Evolutionary conservation across 2,329 filamentous ascomycete genomes (phyloP).

Genomic region (Stylonectria norvegica): DNA sequence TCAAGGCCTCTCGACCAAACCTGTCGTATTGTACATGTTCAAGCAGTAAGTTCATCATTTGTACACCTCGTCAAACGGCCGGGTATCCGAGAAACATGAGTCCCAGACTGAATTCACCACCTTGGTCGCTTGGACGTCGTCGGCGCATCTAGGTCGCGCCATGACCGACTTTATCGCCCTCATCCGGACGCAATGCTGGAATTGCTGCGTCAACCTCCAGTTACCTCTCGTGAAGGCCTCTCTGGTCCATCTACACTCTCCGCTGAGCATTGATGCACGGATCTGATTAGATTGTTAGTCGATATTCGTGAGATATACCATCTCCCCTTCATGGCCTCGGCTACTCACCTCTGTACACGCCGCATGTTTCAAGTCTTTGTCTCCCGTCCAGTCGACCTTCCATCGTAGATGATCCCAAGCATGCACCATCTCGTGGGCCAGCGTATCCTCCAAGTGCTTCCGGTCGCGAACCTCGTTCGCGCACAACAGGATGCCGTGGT

Average conservation of each 20-base stretch:
- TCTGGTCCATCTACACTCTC: conserved; percentile 86
- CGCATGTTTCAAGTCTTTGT: conserved; percentile 76
- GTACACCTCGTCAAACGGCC: conserved; percentile 97
- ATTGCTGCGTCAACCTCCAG: conserved; percentile 85
- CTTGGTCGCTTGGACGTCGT: conserved; percentile 80
- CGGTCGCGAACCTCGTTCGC: conserved; percentile 82
- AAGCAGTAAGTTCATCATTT: conserved; percentile 46
- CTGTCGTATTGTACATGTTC: conserved; percentile 24
- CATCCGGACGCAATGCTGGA: conserved; percentile 85
- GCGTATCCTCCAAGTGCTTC: conserved; percentile 84
- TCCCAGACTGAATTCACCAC: conserved; percentile 99
- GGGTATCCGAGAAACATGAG: conserved; percentile 89
- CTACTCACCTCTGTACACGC: conserved; percentile 81
- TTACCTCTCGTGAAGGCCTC: conserved; percentile 84
- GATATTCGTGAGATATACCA: too few relatives aligned
- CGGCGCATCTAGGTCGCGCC: conserved; percentile 74
- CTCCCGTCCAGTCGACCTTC: conserved; percentile 76
- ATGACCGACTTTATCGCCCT: conserved; percentile 78
- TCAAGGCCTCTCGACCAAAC: conserved; percentile 3
- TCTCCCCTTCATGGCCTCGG: too few relatives aligned
- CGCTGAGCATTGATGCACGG: conserved; percentile 84
- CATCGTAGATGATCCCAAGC: conserved; percentile 91
- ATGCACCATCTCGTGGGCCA: conserved; percentile 97
- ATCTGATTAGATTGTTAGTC: conserved; percentile 55
- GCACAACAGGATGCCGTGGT: conserved; percentile 86